Evolutionary conservation across 75 land plant species (phyloP).

Genomic region (Cryptomeria japonica): DNA sequence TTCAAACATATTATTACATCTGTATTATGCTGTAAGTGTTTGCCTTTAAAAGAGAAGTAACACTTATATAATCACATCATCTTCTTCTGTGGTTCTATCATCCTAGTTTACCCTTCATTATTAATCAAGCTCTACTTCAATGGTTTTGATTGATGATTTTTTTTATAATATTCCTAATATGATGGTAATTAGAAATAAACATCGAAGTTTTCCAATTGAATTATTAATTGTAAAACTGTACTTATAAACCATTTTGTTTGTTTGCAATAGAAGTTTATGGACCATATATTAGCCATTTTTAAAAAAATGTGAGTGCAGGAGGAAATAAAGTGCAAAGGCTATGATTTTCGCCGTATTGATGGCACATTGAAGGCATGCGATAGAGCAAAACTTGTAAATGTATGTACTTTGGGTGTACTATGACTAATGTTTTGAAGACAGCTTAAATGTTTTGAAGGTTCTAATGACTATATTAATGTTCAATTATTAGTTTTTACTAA

Average conservation of each 20-base stretch:
- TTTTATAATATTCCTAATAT: not conserved
- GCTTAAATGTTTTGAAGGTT: not conserved
- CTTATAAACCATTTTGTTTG: not conserved
- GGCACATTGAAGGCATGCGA: constrained; percentile 92
- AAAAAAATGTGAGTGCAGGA: constrained; percentile 46
- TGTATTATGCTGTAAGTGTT: not conserved
- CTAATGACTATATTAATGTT: not conserved
- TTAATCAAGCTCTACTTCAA: not conserved
- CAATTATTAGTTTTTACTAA: not conserved
- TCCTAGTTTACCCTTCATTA: not conserved
- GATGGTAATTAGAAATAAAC: not conserved
- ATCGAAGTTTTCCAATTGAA: not conserved
- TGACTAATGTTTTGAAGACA: not conserved
- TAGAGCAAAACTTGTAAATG: constrained; percentile 78
- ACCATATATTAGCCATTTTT: not conserved
- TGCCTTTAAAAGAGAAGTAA: not conserved
- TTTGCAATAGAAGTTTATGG: not conserved
- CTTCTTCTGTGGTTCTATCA: not conserved
- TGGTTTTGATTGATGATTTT: not conserved
- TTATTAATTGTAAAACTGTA: not conserved
- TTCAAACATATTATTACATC: not conserved
- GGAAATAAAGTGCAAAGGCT: constrained; percentile 55
- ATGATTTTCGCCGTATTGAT: constrained; percentile 80
- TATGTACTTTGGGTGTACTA: constrained; percentile 15
- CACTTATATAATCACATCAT: not conserved